phyloP scores from a whole-genome alignment of 805 yeast species.

The Ascoidea asiatica region DNA sequence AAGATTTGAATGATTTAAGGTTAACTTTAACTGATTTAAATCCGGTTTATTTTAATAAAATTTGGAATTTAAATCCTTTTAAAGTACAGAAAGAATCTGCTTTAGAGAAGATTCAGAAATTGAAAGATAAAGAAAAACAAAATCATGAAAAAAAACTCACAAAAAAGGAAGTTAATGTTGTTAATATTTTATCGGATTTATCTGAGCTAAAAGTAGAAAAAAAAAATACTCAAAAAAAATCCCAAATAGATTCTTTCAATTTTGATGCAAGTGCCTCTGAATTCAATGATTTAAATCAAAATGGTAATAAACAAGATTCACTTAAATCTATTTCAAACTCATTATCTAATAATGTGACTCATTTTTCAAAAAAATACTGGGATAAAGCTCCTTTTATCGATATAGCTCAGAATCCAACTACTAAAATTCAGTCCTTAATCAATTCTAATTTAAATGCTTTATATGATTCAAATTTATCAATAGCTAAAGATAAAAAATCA shows the following conservation, averaged over 20 bases:
- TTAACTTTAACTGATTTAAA: conserved; percentile 30
- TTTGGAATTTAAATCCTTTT: conserved; percentile 71
- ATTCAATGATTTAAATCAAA: conserved; percentile 4
- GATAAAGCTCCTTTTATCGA: conserved; percentile 55
- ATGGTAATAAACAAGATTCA: conserved; percentile 2
- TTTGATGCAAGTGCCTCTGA: too few relatives aligned
- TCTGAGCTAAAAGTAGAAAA: conserved; percentile 5
- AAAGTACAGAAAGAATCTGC: too few relatives aligned
- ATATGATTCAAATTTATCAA: conserved; percentile 6
- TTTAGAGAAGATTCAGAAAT: conserved; percentile 38
- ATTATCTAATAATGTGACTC: conserved; percentile 8
- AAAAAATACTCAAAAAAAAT: conserved; percentile 8
- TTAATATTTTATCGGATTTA: too few relatives aligned
- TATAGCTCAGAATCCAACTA: conserved; percentile 50
- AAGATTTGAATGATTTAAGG: conserved; percentile 50
- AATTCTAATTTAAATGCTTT: conserved; percentile 45
- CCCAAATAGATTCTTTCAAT: conserved; percentile 13
- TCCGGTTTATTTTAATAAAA: conserved; percentile 31
- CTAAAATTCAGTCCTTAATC: conserved; percentile 47
- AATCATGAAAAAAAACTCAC: conserved; percentile 20
- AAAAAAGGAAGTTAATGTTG: background rate
- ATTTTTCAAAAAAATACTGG: conserved; percentile 47
- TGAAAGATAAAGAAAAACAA: conserved; percentile 32
- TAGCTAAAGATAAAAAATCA: conserved; percentile 10
- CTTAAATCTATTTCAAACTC: background rate